Evolutionary conservation across 2,329 filamentous ascomycete species (phyloP).

Genomic region (Dactylonectria macrodidyma): DNA sequence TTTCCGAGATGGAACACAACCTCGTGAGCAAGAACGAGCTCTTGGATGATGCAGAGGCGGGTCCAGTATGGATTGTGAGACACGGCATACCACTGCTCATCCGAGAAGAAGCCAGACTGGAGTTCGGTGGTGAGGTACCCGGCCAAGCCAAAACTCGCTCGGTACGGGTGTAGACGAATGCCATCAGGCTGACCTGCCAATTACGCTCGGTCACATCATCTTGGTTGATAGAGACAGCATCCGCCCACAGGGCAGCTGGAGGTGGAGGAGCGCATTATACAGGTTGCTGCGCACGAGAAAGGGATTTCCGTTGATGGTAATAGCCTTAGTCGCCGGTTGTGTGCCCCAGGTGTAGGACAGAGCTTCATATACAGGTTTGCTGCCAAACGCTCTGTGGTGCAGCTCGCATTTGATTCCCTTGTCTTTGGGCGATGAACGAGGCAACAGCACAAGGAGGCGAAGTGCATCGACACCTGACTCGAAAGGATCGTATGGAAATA

Average conservation of each 20-base stretch:
- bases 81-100: background rate
- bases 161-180: background rate
- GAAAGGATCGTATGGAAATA: no score
- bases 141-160: conserved; percentile 2
- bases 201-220: conserved; percentile 1
- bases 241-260: conserved; percentile 1
- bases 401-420: background rate
- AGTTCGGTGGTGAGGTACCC: background rate
- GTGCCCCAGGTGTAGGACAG: background rate
- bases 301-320: background rate
- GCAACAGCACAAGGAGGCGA: no score
- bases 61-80: background rate
- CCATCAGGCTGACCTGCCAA: conserved; percentile 14
- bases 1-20: background rate
- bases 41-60: background rate
- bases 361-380: background rate
- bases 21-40: background rate
- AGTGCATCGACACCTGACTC: no score
- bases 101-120: background rate
- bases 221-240: conserved; percentile 16
- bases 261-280: background rate
- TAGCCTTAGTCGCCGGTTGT: background rate
- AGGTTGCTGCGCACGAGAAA: background rate
- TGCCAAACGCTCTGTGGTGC: background rate
- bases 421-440: background rate